Evolutionary conservation across 495 filamentous ascomycete genomes (phyloP), one percentile per base, ranked within the genome.

Genomic region (Aspergillus nanangensis): DNA sequence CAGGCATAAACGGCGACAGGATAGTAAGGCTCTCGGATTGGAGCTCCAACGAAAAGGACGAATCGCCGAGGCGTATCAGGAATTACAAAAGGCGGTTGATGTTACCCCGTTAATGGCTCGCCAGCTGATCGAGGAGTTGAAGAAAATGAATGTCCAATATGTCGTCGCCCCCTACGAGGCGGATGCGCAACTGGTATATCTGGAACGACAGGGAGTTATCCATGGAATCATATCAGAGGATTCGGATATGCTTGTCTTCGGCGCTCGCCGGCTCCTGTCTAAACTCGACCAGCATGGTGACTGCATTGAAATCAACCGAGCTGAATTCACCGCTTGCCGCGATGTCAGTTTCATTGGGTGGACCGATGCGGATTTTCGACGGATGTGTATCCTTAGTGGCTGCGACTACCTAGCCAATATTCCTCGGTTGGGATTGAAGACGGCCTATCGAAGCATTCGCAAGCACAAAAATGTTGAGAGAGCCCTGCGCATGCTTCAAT

Each of bases 111-210:
- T 90, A 53, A 97, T 99, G 94, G 93, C 94, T 19, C 77, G 87
- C 3, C 78, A 87, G 53, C 66, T 97, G 17, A 99, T 99, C 48
- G 90, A 96, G 45, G 90, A 92, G 57, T 71, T 96, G 51, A 95
- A 92, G 66, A 76, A 77, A 46, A 67, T 82, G 52, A 75, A 83
- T 17, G 79, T 99, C 4, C 77, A 86, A 46, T 97, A 95, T 57
- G 76, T 97, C 29, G 94, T 99, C 23, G 94, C 94, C 3, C 94
- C 94, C 1, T 99, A 96, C 57, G 94, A 99, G 70, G 94, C 94
- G 7, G 94, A 99, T 66, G 86, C 93, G 5, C 94, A 99, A 66
- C 74, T 99, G 44, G 91, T 87, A 11, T 99, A 96, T 56, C 72
- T 99, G 9, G 94, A 99, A 63, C 81, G 81, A 17, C 78, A 87